These are phyloP conservation scores for Eucalyptus lansdowneana DNA, from an alignment of 345 rosid species.

Conservation along the genomic window DNA sequence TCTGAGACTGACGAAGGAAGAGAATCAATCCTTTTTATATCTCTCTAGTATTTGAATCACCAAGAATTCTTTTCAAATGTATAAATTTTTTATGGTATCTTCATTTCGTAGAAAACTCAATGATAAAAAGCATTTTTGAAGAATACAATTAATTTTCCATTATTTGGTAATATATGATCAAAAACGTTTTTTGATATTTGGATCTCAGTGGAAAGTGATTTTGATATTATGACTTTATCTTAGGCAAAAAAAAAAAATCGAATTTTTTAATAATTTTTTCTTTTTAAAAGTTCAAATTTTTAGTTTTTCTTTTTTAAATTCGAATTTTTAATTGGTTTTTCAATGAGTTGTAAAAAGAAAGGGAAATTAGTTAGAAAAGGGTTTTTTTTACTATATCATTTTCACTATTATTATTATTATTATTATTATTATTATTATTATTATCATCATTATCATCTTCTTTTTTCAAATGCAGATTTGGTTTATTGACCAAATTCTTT, in stretches of 20 bases:
- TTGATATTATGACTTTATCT: no score
- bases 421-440: no score
- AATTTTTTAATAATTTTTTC: no score
- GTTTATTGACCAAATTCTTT: not conserved
- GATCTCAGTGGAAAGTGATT: no score
- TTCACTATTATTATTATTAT: no score
- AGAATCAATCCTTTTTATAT: not conserved
- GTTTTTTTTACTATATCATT: no score
- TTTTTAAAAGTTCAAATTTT: no score
- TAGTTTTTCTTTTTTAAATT: no score
- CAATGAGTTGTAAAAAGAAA: not conserved
- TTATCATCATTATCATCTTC: no score
- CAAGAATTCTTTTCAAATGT: not conserved
- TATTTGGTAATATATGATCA: no score
- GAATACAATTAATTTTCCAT: accelerated
- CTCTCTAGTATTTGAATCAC: not conserved
- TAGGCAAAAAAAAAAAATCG: no score
- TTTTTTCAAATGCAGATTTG: not conserved
- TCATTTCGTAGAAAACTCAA: accelerated
- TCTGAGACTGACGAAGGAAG: not conserved
- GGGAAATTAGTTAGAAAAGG: not conserved
- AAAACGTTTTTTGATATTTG: no score
- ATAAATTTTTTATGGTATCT: accelerated
- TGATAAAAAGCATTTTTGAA: accelerated
- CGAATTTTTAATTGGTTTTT: not conserved